Conservation (phyloP, 306 rosid species). For the Clitoria ternatea region DNA sequence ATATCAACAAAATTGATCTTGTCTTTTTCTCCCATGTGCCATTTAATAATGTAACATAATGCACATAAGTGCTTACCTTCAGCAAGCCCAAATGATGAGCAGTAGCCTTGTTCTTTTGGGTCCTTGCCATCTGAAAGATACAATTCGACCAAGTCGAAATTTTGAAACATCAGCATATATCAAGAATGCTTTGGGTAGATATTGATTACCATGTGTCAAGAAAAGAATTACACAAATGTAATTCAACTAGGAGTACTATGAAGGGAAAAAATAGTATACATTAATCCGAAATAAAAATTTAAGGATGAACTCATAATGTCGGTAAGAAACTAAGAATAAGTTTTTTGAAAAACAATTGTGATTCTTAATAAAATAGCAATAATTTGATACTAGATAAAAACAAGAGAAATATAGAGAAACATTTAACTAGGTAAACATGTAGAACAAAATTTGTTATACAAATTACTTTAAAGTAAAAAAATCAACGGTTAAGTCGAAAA, state of each 20-base stretch:
- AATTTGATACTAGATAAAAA: not conserved
- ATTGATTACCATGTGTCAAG: not conserved
- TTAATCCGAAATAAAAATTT: not conserved
- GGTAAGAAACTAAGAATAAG: not conserved
- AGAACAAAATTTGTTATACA: not conserved
- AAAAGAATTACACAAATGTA: not conserved
- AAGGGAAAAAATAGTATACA: not conserved
- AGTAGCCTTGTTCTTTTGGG: constrained; percentile 98
- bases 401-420: not conserved
- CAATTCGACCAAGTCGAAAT: not conserved
- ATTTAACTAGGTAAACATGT: not conserved
- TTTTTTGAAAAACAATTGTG: not conserved
- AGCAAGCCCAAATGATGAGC: constrained; percentile 99
- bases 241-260: not conserved
- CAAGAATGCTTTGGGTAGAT: not conserved
- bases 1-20: not conserved
- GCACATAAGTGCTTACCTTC: constrained; percentile 45
- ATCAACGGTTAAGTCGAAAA: not conserved
- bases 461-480: not conserved
- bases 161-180: not conserved
- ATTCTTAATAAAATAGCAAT: not conserved
- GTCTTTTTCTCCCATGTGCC: not conserved
- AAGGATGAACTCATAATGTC: constrained; percentile 12
- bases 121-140: constrained; percentile 85
- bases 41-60: not conserved